phyloP scores from a whole-genome alignment of 2,329 filamentous ascomycete genomes.

The Alternaria rosae region DNA sequence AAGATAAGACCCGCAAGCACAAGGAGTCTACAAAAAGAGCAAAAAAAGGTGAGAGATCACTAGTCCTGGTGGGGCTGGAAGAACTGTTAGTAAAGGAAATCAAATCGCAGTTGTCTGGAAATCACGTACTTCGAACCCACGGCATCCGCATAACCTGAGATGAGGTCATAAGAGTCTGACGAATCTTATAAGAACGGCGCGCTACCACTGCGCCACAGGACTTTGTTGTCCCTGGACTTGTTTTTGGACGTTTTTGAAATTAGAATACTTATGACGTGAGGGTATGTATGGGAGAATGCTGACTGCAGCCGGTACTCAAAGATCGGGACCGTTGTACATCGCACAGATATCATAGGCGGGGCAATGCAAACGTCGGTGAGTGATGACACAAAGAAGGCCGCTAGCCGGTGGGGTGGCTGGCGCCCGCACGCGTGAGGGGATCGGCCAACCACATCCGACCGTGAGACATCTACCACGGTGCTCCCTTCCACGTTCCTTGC shows the following conservation, averaged over 20 bases:
- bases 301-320: background rate
- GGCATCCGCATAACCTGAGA: conserved; percentile 55
- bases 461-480: conserved; percentile 12
- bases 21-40: background rate
- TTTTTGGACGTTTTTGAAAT: conserved; percentile 20
- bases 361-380: conserved; percentile 14
- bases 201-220: conserved; percentile 59
- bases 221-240: conserved; percentile 28
- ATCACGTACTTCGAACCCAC: conserved; percentile 47
- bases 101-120: background rate
- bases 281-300: rapidly evolving
- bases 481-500: background rate
- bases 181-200: conserved; percentile 57
- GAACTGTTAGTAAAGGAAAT: conserved; percentile 9
- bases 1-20: background rate
- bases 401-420: conserved; percentile 13
- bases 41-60: conserved; percentile 12
- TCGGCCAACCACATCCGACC: conserved; percentile 21
- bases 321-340: background rate
- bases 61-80: conserved; percentile 20
- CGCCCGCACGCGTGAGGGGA: conserved; percentile 3
- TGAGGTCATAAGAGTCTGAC: conserved; percentile 46
- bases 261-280: background rate
- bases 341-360: conserved; percentile 7
- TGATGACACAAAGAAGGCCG: conserved; percentile 14